phyloP scores from a whole-genome alignment of 2,329 filamentous ascomycete genomes.

The Hypoxylon sp. region DNA sequence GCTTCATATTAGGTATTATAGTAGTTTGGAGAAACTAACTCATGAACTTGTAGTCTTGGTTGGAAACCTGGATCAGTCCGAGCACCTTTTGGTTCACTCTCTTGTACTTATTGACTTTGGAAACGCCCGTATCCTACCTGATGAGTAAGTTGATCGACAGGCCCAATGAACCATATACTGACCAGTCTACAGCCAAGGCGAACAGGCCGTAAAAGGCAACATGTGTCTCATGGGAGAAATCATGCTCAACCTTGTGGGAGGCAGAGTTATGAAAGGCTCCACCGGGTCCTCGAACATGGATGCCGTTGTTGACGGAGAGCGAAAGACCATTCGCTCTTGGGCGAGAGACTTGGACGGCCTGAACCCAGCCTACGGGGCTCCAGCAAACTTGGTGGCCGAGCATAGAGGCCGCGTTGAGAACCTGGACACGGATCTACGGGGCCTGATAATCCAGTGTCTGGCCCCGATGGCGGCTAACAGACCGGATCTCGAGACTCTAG shows the following conservation, averaged over 20 bases:
- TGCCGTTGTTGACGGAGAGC: conserved; percentile 15
- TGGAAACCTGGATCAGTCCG: conserved; percentile 24
- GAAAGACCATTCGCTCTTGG: conserved; percentile 18
- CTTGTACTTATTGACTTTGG: conserved; percentile 45
- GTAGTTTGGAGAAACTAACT: neutral
- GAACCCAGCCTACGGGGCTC: conserved; percentile 8
- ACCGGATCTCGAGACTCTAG: conserved; percentile 36
- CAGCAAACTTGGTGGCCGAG: neutral
- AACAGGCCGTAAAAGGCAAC: conserved; percentile 26
- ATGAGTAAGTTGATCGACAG: conserved; percentile 12
- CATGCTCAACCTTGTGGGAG: conserved; percentile 40
- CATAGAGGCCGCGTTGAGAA: conserved; percentile 37
- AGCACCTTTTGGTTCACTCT: conserved; percentile 33
- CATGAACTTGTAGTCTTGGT: conserved; percentile 39
- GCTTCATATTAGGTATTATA: neutral
- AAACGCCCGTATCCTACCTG: conserved; percentile 17
- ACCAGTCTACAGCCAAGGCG: conserved; percentile 9
- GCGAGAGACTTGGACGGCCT: conserved; percentile 31
- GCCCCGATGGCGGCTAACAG: conserved; percentile 24
- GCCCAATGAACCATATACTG: neutral
- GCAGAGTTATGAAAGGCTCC: neutral
- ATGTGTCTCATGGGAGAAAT: conserved; percentile 31
- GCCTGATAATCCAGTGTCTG: conserved; percentile 34
- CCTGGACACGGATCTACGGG: conserved; percentile 37
- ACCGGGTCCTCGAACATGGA: conserved; percentile 30